Conservation (phyloP, 345 rosid genomes). For the Iberis pinnata region DNA sequence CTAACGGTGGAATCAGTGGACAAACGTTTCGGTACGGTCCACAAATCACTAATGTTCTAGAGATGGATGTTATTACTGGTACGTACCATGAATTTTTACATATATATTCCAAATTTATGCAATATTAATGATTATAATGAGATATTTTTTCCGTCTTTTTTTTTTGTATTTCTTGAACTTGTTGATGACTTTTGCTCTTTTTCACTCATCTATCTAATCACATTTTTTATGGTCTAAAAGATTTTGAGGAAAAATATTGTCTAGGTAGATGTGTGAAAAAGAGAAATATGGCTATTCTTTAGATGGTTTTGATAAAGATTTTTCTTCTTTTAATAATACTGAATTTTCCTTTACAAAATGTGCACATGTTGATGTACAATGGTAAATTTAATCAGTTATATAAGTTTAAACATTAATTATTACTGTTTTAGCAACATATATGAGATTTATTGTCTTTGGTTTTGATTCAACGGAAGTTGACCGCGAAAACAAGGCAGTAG, state of each 20-base stretch:
- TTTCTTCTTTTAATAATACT: background rate
- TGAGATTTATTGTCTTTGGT: background rate
- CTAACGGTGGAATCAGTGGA: constrained; percentile 90
- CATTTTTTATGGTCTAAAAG: background rate
- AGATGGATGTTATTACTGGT: constrained; percentile 91
- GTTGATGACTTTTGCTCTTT: constrained; percentile 16
- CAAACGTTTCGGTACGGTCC: constrained; percentile 83
- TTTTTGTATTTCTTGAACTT: background rate
- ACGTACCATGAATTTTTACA: constrained; percentile 14
- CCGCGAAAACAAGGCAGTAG: too few species aligned
- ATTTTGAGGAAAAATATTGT: background rate
- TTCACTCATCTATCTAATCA: constrained; percentile 21
- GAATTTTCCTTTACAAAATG: too few species aligned
- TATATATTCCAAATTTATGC: background rate
- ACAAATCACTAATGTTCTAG: constrained; percentile 76
- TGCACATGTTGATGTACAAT: too few species aligned
- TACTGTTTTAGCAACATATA: background rate
- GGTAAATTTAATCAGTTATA: too few species aligned
- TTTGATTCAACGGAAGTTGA: too few species aligned
- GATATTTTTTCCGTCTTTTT: background rate
- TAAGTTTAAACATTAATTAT: background rate
- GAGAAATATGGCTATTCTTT: too few species aligned
- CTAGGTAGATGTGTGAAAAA: too few species aligned
- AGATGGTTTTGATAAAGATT: too few species aligned
- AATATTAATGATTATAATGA: background rate